Evolutionary conservation across 2,329 filamentous ascomycete genomes (phyloP), one percentile per base, ranked within the genome.

Genomic region (Biscogniauxia sp.): DNA sequence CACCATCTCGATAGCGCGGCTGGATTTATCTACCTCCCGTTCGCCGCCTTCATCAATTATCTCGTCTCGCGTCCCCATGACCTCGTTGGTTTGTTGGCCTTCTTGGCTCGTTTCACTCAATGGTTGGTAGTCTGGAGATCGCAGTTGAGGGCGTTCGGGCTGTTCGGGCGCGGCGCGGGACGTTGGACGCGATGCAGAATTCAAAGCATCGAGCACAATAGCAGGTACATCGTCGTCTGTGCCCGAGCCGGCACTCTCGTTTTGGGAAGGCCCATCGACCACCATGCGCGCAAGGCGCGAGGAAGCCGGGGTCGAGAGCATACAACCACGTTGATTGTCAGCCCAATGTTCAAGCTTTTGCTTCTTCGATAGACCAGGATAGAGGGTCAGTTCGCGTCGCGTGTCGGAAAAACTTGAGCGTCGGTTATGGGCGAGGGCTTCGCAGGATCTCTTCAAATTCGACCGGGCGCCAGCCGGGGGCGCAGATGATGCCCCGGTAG

Each of bases 141-240:
- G 19, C 8, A 9, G 19, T 54, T n/a, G 20, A n/a, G 5, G 26
- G 50, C 20, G 53, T 20, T 50, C 52, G 50, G 13, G 17, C 20
- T 32, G 49, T 53, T 20, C 45, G 41, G 57, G 57, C 32, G 54
- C 26, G 32, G 15, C 54, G 37, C 19, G 19, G 20, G 41, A 13
- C 54, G 28, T 13, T 63, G 45, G 59, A 52, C 55, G 66, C 26
- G 68, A 49, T 15, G 56, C 64, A 50, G 60, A 61, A 52, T 70
- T 71, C n/a, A 70, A 17, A 8, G 45, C 64, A n/a, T 60, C 60
- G 26, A 71, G 11, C 23, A 70, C 51, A 17, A 64, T 66, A 49
- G 60, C 56, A 41, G 41, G 55, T 45, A 69, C 63, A 45, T 61
- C 57, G 17, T 69, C 58, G 26, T 65, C 68, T 2, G 64, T 37